Evolutionary conservation across 2,329 filamentous ascomycete genomes (phyloP), one percentile per base, ranked within the genome.

Genomic region (Colletotrichum sp.): DNA sequence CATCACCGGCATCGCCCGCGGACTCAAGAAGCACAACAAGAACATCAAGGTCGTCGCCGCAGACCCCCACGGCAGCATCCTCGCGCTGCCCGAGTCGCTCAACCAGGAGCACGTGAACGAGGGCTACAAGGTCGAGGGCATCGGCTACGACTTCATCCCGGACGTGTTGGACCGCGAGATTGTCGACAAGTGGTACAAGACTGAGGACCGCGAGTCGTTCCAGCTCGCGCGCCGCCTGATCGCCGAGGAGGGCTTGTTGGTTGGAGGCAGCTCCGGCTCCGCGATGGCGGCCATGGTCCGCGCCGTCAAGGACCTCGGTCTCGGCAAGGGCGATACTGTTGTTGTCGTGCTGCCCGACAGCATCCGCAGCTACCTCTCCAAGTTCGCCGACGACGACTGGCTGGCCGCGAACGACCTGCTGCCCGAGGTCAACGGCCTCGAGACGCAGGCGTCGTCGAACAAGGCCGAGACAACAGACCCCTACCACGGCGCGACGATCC

Each of bases 301-400:
- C 79, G 96, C 95, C 2, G 91, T 94, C 69, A 93, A 94, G 84
- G 96, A 98, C 64, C 88, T 94, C 70, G 89, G 90, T n/a, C 90
- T 98, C 78, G 91, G 92, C 78, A 94, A 96, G 83, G 94, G 94
- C 73, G 96, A 99, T 82, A 92, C 96, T 2, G 92, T 99, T 0
- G 97, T 99, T 32, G 96, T 98, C 32, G 88, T 99, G 69, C 89
- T 98, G 21, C 98, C 97, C 2, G 97, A 99, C 85, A 98, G 96
- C 87, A 99, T 99, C 83, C 92, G 97, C 82, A 98, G 95, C 86
- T 99, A 99, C 85, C 92, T 99, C 30, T 96, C 94, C 88, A 99
- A 99, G 91, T 99, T 99, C 84, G 96, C 96, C 79, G 97, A 99
- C 84, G 98, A 99, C 83, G 97, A 99, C 88, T 99, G 97, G 98